Evolutionary conservation across 2,329 filamentous ascomycete genomes (phyloP).

Genomic region (Hypoxylon sp.): DNA sequence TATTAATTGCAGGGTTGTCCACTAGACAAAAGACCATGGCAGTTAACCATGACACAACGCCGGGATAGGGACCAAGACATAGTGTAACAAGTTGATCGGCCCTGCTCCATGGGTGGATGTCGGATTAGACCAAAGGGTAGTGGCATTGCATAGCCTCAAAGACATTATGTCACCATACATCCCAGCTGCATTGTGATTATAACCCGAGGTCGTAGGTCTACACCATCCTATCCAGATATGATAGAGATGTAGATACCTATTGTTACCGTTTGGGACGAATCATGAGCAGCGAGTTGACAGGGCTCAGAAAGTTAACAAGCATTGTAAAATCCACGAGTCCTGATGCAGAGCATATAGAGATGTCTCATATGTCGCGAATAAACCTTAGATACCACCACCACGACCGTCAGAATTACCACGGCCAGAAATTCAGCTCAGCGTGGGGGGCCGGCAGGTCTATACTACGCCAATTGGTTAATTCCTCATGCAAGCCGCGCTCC

Average conservation of each 20-base stretch:
- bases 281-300: neutral
- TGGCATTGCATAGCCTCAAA: slow-evolving; percentile 35
- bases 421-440: slow-evolving; percentile 21
- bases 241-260: neutral
- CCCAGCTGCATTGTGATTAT: slow-evolving; percentile 8
- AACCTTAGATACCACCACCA: slow-evolving; percentile 3
- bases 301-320: neutral
- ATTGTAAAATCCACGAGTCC: neutral
- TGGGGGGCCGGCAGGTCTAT: slow-evolving; percentile 29
- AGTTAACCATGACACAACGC: slow-evolving; percentile 15
- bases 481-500: slow-evolving; percentile 26
- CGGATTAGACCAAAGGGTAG: slow-evolving; percentile 20
- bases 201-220: slow-evolving; percentile 20
- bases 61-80: slow-evolving; percentile 7
- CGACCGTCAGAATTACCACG: neutral
- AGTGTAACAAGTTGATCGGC: slow-evolving; percentile 18
- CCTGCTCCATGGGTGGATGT: slow-evolving; percentile 23
- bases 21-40: slow-evolving; percentile 9
- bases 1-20: slow-evolving; percentile 9
- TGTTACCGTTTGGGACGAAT: neutral
- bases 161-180: slow-evolving; percentile 39
- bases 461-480: slow-evolving; percentile 21
- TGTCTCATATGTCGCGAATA: slow-evolving; percentile 12
- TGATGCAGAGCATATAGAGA: slow-evolving; percentile 2
- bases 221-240: slow-evolving; percentile 18